A percentile compares a stretch with the other conserved stretches of the same genome.
phyloP scores from a whole-genome alignment of 106 monocot species.

The Chionographis japonica region DNA sequence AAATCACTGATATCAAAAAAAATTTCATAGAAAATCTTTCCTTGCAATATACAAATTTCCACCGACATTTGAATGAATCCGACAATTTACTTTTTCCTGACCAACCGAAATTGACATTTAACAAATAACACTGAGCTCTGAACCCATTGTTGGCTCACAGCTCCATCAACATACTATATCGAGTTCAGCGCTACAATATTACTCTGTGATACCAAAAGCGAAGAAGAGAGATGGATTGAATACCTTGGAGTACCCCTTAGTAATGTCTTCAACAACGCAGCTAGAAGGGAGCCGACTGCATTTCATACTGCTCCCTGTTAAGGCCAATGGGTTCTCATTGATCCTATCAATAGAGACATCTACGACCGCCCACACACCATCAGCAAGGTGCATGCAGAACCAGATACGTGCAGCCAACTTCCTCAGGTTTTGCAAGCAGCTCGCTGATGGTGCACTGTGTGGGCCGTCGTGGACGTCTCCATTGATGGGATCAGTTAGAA shows the following conservation, averaged over 20 bases:
- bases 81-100: too few species aligned
- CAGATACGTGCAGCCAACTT: conserved; percentile 8
- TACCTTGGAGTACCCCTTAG: conserved; percentile 89
- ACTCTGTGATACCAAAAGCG: not conserved
- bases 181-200: not conserved
- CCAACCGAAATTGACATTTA: too few species aligned
- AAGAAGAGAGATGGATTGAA: not conserved
- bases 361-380: conserved; percentile 67
- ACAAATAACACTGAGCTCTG: not conserved
- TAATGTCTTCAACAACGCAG: conserved; percentile 71
- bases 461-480: conserved; percentile 82
- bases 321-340: conserved; percentile 17
- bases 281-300: conserved; percentile 78
- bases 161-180: not conserved
- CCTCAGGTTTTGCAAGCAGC: conserved; percentile 73
- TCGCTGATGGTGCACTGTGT: conserved; percentile 36
- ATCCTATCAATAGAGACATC: conserved; percentile 65
- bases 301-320: conserved; percentile 5
- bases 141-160: too few species aligned
- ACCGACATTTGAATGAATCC: too few species aligned
- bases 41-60: too few species aligned
- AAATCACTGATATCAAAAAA: too few species aligned
- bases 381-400: conserved; percentile 70
- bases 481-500: conserved; percentile 36
- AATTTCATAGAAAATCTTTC: too few species aligned